Evolutionary conservation across 2,329 filamentous ascomycete genomes (phyloP).

Genomic region (Cephalotrichum gorgonifer): DNA sequence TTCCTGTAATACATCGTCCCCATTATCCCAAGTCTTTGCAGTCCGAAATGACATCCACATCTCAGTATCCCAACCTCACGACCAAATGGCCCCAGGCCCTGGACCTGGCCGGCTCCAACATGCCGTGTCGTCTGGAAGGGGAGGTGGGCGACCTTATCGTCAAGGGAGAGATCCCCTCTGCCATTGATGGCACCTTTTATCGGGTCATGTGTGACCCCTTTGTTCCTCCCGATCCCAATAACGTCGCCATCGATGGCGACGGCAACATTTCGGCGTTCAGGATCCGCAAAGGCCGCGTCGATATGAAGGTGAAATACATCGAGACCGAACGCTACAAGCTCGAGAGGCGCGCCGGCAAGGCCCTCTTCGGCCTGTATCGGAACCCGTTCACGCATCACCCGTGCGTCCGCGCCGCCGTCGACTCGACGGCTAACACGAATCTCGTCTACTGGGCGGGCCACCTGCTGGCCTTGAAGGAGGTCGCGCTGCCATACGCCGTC

Average conservation of each 20-base stretch:
- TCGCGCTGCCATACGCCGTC: conserved; percentile 27
- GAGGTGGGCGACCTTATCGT: conserved; percentile 6
- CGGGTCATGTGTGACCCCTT: conserved; percentile 30
- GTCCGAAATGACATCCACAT: no score
- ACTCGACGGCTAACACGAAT: conserved; percentile 37
- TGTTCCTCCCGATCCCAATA: conserved; percentile 18
- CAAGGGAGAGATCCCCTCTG: conserved; percentile 11
- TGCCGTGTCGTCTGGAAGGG: not conserved
- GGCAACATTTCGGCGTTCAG: conserved; percentile 24
- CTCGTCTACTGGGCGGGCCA: conserved; percentile 36
- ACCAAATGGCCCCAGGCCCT: no score
- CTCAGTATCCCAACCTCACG: no score
- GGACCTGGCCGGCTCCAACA: not conserved
- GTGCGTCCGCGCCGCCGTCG: conserved; percentile 17
- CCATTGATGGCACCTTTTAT: conserved; percentile 15
- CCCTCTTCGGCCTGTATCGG: conserved; percentile 24
- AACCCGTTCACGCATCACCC: conserved; percentile 23
- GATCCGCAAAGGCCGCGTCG: conserved; percentile 18
- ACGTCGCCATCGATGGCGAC: conserved; percentile 25
- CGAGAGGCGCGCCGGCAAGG: conserved; percentile 20
- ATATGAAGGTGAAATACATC: conserved; percentile 22
- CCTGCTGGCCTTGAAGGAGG: conserved; percentile 37
- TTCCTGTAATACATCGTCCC: no score
- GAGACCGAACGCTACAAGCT: conserved; percentile 25
- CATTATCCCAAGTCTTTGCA: no score